phyloP scores from a whole-genome alignment of 202 grass and related monocot species.

The Zizania palustris region DNA sequence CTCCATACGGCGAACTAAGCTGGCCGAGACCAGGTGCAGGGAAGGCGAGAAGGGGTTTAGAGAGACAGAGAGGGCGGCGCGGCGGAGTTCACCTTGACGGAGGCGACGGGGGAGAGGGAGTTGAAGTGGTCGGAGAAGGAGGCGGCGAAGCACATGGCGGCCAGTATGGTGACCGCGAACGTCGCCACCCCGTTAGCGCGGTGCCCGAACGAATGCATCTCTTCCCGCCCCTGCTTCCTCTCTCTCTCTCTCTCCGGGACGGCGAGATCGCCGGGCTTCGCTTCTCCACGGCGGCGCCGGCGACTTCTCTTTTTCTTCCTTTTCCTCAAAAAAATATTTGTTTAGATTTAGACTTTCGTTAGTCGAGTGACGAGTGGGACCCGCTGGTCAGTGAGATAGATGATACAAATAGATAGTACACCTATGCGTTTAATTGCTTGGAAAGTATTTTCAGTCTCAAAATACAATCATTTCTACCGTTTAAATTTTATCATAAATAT shows the following conservation, averaged over 20 bases:
- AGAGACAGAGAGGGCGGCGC: too few species aligned
- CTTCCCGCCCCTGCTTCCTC: background rate
- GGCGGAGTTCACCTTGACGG: conserved; percentile 69
- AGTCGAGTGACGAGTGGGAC: background rate
- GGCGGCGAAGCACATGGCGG: conserved; percentile 85
- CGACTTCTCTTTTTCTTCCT: background rate
- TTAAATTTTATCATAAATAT: too few species aligned
- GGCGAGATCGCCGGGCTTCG: conserved; percentile 2
- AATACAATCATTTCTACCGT: too few species aligned
- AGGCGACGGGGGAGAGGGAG: conserved; percentile 58
- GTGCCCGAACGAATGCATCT: conserved; percentile 91
- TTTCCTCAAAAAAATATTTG: background rate
- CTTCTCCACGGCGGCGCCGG: conserved; percentile 51
- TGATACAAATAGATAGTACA: too few species aligned
- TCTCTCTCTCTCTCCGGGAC: background rate
- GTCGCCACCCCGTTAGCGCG: conserved; percentile 86
- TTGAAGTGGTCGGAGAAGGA: conserved; percentile 96
- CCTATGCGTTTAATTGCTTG: too few species aligned
- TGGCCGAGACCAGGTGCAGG: background rate
- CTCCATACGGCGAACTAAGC: background rate
- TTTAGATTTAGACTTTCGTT: background rate
- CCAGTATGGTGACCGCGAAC: conserved; percentile 86
- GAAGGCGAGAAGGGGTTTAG: too few species aligned
- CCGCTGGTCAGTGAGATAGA: conserved; percentile 37
- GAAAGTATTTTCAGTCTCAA: too few species aligned